Evolutionary conservation across 345 rosid species (phyloP).

Genomic region (Rhodamnia argentea): DNA sequence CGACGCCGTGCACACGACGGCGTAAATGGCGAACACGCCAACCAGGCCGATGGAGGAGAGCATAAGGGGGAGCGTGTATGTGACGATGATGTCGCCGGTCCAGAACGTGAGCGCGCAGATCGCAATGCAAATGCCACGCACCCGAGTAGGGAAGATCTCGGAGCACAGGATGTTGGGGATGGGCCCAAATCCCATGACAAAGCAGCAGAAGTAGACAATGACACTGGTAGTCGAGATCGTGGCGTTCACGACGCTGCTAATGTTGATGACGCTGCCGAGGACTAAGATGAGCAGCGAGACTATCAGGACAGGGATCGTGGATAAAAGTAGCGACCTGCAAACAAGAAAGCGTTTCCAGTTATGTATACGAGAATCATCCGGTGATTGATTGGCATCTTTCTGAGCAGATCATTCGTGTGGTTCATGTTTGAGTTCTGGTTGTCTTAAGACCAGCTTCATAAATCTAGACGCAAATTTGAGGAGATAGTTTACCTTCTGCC

Average conservation of each 20-base stretch:
- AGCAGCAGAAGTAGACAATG: constrained; percentile 20
- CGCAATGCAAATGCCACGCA: constrained; percentile 36
- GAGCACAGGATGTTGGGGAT: constrained; percentile 36
- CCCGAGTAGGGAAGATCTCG: constrained; percentile 37
- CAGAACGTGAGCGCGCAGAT: constrained; percentile 28
- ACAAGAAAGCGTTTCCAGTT: background rate
- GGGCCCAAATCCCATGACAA: constrained; percentile 36
- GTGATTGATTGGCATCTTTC: background rate
- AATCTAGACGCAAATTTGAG: background rate
- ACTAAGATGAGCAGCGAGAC: constrained; percentile 17
- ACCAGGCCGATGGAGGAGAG: constrained; percentile 22
- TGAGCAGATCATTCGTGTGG: background rate
- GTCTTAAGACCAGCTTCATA: background rate
- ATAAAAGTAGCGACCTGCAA: constrained; percentile 24
- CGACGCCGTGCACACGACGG: constrained; percentile 13
- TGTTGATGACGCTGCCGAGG: constrained; percentile 7
- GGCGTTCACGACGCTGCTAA: constrained; percentile 14
- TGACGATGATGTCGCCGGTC: constrained; percentile 23
- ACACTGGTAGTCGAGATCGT: constrained; percentile 18
- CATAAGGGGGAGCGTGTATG: constrained; percentile 27
- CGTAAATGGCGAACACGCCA: constrained; percentile 22
- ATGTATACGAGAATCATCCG: background rate
- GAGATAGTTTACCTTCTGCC: constrained; percentile 26
- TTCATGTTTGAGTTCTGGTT: background rate
- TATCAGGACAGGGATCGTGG: constrained; percentile 29